Evolutionary conservation across 2,329 filamentous ascomycete species (phyloP).

Genomic region (Sporothrix sp.): DNA sequence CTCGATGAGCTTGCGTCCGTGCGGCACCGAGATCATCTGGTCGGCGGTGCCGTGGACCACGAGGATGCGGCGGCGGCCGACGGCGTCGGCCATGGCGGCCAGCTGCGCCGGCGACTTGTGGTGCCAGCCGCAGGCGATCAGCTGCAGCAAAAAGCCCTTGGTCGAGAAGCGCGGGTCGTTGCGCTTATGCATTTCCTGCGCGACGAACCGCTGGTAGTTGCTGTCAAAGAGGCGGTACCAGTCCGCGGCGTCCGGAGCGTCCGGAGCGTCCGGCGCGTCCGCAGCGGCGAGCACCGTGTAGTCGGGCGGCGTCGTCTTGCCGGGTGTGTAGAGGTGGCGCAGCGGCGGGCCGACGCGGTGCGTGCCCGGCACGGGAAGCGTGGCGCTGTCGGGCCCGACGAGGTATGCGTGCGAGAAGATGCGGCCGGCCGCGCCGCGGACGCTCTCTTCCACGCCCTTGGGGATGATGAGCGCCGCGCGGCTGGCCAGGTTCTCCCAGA

Average conservation of each 20-base stretch:
- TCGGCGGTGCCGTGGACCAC: constrained; percentile 69
- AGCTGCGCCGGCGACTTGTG: constrained; percentile 61
- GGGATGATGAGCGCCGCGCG: constrained; percentile 53
- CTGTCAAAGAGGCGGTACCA: constrained; percentile 45
- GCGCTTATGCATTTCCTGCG: constrained; percentile 67
- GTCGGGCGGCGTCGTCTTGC: constrained; percentile 1
- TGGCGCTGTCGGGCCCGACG: constrained; percentile 46
- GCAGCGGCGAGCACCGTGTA: background rate
- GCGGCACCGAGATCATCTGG: constrained; percentile 64
- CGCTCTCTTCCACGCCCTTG: constrained; percentile 56
- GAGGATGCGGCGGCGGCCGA: constrained; percentile 65
- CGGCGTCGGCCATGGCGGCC: constrained; percentile 50
- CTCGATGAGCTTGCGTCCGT: constrained; percentile 59
- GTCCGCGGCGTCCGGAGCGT: background rate
- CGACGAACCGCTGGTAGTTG: constrained; percentile 75
- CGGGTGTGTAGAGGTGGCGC: background rate
- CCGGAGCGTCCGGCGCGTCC: background rate
- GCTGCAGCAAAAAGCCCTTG: constrained; percentile 64
- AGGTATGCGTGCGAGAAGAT: constrained; percentile 61
- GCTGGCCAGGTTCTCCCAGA: constrained; percentile 51
- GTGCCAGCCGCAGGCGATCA: constrained; percentile 71
- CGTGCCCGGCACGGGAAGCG: constrained; percentile 29
- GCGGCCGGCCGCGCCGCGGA: constrained; percentile 53
- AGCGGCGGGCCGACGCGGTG: constrained; percentile 17
- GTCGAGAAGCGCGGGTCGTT: constrained; percentile 51